Conservation (phyloP, 1,284 basidiomycete genomes). For the Lignosus rhinocerotis region DNA sequence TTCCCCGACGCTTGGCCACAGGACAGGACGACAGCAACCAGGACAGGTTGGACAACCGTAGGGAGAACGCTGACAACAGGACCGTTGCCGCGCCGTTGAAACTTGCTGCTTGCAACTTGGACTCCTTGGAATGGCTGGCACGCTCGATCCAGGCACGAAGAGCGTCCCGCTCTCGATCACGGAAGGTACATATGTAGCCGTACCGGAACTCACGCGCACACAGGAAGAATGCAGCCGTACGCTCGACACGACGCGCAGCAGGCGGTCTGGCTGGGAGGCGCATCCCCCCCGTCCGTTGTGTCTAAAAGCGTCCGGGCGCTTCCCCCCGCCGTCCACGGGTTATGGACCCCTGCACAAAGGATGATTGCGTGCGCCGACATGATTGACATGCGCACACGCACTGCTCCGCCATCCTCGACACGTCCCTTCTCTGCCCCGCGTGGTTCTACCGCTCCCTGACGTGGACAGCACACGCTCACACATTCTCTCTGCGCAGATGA, state of each 20-base stretch:
- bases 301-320: constrained; percentile 1
- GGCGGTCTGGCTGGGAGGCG: no score
- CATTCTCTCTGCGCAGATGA: constrained; percentile 52
- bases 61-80: neutral
- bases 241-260: neutral
- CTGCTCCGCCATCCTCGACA: neutral
- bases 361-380: neutral
- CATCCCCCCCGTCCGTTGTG: neutral
- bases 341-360: neutral
- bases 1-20: neutral
- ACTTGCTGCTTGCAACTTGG: neutral
- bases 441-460: neutral
- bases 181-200: constrained; percentile 36
- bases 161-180: constrained; percentile 42
- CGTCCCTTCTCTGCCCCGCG: neutral
- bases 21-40: no score
- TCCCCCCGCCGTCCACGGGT: neutral
- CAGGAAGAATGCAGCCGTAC: neutral
- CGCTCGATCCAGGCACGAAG: constrained; percentile 34
- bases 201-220: neutral
- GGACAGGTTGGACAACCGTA: no score
- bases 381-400: neutral
- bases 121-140: no score
- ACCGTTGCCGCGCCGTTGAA: neutral
- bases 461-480: neutral